Evolutionary conservation across 2,329 filamentous ascomycete genomes (phyloP), one percentile per base, ranked within the genome.

Genomic region (Trichophyton schoenleinii): DNA sequence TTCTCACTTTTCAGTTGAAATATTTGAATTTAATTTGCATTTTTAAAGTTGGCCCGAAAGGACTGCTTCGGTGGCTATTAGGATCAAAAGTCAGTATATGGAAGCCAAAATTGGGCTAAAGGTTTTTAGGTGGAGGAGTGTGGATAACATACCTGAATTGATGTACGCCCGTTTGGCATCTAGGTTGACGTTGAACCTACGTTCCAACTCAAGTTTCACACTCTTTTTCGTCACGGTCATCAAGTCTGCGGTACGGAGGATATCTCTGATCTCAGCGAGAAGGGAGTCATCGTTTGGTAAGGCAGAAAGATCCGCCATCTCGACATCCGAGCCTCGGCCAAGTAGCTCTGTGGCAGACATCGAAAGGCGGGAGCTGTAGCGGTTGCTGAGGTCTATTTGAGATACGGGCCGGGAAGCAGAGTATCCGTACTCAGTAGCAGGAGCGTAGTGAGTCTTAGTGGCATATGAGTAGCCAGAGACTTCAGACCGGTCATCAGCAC

Each of bases 151-250:
- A 92, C 88, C 88, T 77, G 86, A 91, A 74, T 91, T 91, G 72
- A 99, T 97, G 75, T 96, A 99, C 62, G 89, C 85, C 75, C 91
- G 87, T 81, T 89, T 95, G 60, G 85, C 80, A 72, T 97, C 91
- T 63, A 99, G 81, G 63, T 86, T 83, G 65, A 95, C 86, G 64
- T 88, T 89, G 70, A 99, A 99, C 64, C 91, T 83, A 70, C 85
- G 84, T 80, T 99, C 94, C 62, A 99, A 78, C 78, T 99, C 94
- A 67, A 83, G 77, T 81, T 97, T 97, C 75, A 99, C 88, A 68
- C 88, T 90, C 84, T 99, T 99, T 85, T 99, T 99, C 66, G 94
- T 99, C 49, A 99, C 89, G 3, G 84, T 91, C 94, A 99, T 99
- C 70, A 99, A 78, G 76, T 99, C 94, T 1, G 91, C 91, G 11